Evolutionary conservation across 2,329 filamentous ascomycete genomes (phyloP).

Genomic region (Ophiostoma tasmaniense): DNA sequence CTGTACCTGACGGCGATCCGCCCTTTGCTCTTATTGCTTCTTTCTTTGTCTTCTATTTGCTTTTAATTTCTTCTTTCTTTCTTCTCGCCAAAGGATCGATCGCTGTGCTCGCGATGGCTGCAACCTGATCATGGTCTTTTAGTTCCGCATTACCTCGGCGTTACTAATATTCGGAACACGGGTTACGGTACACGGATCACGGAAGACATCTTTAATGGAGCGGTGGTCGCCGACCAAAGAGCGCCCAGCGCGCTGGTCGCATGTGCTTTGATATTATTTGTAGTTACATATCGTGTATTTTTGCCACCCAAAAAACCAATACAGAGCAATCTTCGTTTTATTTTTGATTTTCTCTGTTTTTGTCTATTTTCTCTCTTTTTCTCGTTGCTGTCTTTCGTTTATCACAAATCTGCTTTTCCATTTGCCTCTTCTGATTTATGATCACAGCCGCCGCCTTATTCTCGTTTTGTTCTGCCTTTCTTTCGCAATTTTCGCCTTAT

Average conservation of each 20-base stretch:
- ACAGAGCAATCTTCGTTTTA: neutral
- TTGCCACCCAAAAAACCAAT: neutral
- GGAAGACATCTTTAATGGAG: neutral
- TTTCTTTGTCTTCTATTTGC: neutral
- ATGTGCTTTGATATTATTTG: neutral
- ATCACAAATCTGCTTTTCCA: neutral
- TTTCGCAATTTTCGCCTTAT: neutral
- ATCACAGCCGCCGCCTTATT: neutral
- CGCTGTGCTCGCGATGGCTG: neutral
- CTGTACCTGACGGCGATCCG: neutral
- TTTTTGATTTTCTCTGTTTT: neutral
- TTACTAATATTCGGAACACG: neutral
- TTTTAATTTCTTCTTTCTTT: neutral
- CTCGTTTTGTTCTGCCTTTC: neutral
- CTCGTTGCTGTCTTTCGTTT: neutral
- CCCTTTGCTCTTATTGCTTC: neutral
- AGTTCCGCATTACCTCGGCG: neutral
- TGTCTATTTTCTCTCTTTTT: neutral
- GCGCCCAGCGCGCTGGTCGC: no score
- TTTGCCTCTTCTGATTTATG: neutral
- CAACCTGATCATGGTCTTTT: neutral
- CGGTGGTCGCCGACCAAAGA: neutral
- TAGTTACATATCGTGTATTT: neutral
- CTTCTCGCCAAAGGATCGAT: neutral
- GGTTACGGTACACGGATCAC: neutral